Evolutionary conservation across 2,329 filamentous ascomycete species (phyloP), one percentile per base, ranked within the genome.

Genomic region (Exophiala dermatitidis): DNA sequence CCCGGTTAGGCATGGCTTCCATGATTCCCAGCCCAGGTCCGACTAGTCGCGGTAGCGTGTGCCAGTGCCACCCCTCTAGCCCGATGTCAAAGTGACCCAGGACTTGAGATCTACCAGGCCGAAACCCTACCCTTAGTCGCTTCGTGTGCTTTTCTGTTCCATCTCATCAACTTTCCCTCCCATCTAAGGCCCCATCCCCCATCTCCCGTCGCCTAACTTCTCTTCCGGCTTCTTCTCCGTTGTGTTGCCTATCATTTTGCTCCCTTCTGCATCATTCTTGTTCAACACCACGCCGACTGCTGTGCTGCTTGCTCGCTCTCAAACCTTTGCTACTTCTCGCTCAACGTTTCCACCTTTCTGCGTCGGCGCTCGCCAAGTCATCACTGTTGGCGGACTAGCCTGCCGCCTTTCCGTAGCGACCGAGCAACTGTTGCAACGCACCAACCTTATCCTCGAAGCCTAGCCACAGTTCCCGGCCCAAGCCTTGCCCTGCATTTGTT

Each of bases 91-190:
- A 47, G 31, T 46, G 45, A 47, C 34, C 45, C 45, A 47, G 34
- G 45, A 33, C 32, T 47, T 33, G 45, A 33, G 45, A 47, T 47
- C 45, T 47, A 41, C 38, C 38, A 41, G 38, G 38, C 38, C 38
- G n/a, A 36, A 47, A 47, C 45, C 45, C 45, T 47, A 47, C 45
- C 45, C 45, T 47, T 47, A 47, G 45, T 41, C 12, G 38, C 38
- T 28, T 26, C 9, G 38, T 26, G 38, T 26, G 26, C 31, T 33
- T 19, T 47, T 28, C 45, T 47, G 31, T 36, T 47, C 31, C 45
- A 34, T 46, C 34, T 47, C 45, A 47, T 47, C 45, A 32, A 41
- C 38, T 41, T 26, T 41, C 38, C 38, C 38, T 41, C 38, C 38
- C 38, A 41, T 47, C 31, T 47, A n/a, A 47, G 26, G 32, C 8